Evolutionary conservation across 2,329 filamentous ascomycete species (phyloP).

Genomic region (Fusarium sublunatum): DNA sequence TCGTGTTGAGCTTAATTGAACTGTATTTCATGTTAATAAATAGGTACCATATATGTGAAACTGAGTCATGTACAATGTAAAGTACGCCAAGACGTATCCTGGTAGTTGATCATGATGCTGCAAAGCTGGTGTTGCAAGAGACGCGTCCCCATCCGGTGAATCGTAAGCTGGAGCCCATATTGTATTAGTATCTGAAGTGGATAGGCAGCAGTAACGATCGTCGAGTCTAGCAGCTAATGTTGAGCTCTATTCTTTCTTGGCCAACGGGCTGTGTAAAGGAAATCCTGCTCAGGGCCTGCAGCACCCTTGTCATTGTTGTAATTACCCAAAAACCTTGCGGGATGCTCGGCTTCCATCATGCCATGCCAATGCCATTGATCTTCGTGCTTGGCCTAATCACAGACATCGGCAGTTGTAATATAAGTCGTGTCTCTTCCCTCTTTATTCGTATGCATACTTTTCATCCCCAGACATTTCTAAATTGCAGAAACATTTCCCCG

Average conservation of each 20-base stretch:
- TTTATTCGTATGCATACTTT: not conserved
- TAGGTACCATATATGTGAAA: too few species aligned
- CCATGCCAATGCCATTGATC: slow-evolving; percentile 35
- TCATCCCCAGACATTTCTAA: not conserved
- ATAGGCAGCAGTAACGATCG: slow-evolving; percentile 20
- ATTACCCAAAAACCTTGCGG: too few species aligned
- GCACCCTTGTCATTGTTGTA: too few species aligned
- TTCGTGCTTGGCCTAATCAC: slow-evolving; percentile 24
- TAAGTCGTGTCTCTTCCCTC: slow-evolving; percentile 15
- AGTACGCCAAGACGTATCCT: not conserved
- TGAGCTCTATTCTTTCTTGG: slow-evolving; percentile 30
- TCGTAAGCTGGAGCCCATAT: not conserved
- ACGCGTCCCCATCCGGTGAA: not conserved
- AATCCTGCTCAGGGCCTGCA: slow-evolving; percentile 25
- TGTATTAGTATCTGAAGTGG: slow-evolving; percentile 15
- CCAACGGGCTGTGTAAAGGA: slow-evolving; percentile 13
- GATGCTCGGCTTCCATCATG: slow-evolving; percentile 17
- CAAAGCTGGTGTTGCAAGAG: not conserved
- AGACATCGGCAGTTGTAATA: slow-evolving; percentile 5
- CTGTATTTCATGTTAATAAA: too few species aligned
- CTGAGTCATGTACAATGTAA: not conserved
- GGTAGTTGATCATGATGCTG: slow-evolving; percentile 12
- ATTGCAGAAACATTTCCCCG: slow-evolving; percentile 10
- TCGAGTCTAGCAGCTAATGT: slow-evolving; percentile 17
- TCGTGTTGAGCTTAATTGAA: too few species aligned